Evolutionary conservation across 129 eudicot genomes (phyloP), one percentile per base, ranked within the genome.

Genomic region (Helichrysum umbraculigerum): DNA sequence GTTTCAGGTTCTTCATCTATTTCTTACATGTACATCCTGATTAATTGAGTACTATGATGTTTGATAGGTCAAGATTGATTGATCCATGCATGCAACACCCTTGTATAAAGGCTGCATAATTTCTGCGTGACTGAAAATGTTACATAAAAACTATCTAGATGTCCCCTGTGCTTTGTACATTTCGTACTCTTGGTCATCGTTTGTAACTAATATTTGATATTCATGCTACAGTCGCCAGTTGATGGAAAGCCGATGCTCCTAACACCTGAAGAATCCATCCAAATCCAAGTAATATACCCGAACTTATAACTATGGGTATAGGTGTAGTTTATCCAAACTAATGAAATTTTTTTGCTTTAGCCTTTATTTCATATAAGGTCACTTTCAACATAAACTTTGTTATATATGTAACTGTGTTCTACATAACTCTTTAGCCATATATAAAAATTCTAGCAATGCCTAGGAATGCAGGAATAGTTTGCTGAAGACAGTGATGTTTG

Each of bases 211-310:
- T 39, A 11, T 41, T 67, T 41, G 62, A 68, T 74, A 57, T 73
- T 58, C 60, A 16, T 68, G 66, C 10, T 84, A 83, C 89, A 93
- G 98, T 93, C 98, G 17, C 98, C 97, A 35, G 95, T 93, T 75
- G 96, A 93, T 74, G 98, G 98, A 77, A 93, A 90, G 78, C 96
- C 97, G 41, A 88, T 90, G 98, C 90, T 93, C 68, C 79, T 93
- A 52, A 93, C 98, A 80, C 98, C 98, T 8, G 98, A 93, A 80
- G 98, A 93, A 87, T 93, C 98, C 20, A 93, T 93, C 74, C 95
- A 93, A 68, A 93, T 93, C 75, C 98, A 93, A 85, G 98, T 93
- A 81, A 21, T 15, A 2, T 7, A 19, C 56, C 50, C 17, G 21
- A 51, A 34, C 65, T 66, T 66, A 51, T 66, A 56, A 56, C 60